phyloP scores from a whole-genome alignment of 306 rosid species.

The Abrus pulchellus region DNA sequence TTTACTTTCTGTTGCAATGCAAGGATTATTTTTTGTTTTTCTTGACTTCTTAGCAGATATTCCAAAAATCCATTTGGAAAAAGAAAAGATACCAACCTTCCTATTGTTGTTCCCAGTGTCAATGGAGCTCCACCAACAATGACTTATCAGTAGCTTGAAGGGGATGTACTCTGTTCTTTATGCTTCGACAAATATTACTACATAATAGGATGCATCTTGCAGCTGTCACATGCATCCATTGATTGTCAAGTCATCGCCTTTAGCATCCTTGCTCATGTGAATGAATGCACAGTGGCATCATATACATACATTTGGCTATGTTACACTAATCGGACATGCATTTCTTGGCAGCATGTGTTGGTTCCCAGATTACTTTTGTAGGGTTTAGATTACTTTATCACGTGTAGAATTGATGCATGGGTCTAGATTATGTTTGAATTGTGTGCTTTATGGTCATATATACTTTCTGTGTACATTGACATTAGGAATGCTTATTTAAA shows the following conservation, averaged over 20 bases:
- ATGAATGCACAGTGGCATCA: conserved; percentile 92
- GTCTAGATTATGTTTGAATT: conserved; percentile 63
- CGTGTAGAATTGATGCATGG: conserved; percentile 71
- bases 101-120: conserved; percentile 60
- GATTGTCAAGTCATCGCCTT: conserved; percentile 94
- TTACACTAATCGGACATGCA: conserved; percentile 79
- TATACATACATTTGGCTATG: conserved; percentile 88
- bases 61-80: conserved; percentile 97
- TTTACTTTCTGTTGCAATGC: conserved; percentile 32
- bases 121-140: conserved; percentile 80
- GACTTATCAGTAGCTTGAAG: conserved; percentile 91
- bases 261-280: conserved; percentile 83
- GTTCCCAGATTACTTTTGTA: conserved; percentile 58
- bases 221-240: conserved; percentile 99
- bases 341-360: conserved; percentile 66
- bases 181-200: conserved; percentile 76
- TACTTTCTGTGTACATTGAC: conserved; percentile 61
- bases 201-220: conserved; percentile 99
- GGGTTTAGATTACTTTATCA: conserved; percentile 59
- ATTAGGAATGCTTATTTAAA: conserved; percentile 64
- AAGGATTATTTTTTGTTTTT: conserved; percentile 47
- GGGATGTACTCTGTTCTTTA: conserved; percentile 97
- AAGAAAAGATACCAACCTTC: conserved; percentile 78
- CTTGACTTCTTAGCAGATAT: conserved; percentile 77
- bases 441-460: conserved; percentile 58